Evolutionary conservation across 768 basidiomycete genomes (phyloP), one percentile per base, ranked within the genome.

Genomic region (Mycena olivaceomarginata): DNA sequence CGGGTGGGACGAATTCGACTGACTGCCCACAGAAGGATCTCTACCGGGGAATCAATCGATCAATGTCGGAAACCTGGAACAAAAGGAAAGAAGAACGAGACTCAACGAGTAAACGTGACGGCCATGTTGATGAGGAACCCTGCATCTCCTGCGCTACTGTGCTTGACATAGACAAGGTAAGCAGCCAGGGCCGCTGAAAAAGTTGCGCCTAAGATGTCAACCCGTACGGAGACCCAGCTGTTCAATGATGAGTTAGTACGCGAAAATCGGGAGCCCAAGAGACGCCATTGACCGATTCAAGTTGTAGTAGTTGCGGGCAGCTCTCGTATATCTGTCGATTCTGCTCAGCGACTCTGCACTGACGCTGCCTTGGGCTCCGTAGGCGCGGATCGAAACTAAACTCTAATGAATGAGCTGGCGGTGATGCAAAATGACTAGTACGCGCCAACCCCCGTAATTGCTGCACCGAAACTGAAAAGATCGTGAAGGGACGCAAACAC

Each of bases 371-470:
- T 90, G 85, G 12, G 89, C 89, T 4, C 87, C 87, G 75, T 89
- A 92, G 1, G 91, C 91, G 16, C 91, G 83, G 69, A 92, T 89
- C 3, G 89, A 81, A 43, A 77, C 80, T 79, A 20, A 5, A 67
- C 89, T 10, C 15, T 45, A 2, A 22, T 13, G 15, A 20, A 43
- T 39, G 11, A 8, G 43, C 15, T 45, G 43, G 15, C 43, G 43
- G 43, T 15, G 10, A 45, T 6, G 43, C 11, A 11, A 45, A 43
- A 22, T 45, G 51, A 20, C 8, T 46, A 10, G 4, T 18, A 16
- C 8, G 25, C 20, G 76, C 80, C 78, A 41, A 89, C 70, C 25
- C 91, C 91, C 46, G 85, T 81, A 31, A 91, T 86, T 5, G 90
- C 88, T 11, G 90, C 88, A 16, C 88, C 87, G 79, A 91, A 86